Percentiles rank a stretch among this genome's conserved stretches.
phyloP scores from a whole-genome alignment of 2,329 filamentous ascomycete species.

The Venturia asperata region DNA sequence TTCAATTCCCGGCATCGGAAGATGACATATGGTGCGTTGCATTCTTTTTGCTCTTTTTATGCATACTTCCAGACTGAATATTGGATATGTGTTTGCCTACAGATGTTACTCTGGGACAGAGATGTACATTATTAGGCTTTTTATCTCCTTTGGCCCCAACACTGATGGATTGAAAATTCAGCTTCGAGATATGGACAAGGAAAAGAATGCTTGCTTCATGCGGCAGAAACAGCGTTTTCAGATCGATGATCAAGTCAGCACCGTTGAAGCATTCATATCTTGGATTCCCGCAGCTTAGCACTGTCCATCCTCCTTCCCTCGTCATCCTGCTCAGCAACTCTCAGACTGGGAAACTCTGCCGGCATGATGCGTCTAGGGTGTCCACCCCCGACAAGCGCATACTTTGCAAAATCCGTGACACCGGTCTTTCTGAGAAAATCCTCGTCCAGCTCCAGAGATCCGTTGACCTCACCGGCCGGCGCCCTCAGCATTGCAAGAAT shows the following conservation, averaged over 20 bases:
- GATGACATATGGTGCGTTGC: background rate
- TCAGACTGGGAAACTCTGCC: constrained; percentile 57
- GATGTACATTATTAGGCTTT: too few relatives aligned
- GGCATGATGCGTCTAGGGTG: constrained; percentile 74
- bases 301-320: constrained; percentile 69
- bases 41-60: constrained; percentile 3
- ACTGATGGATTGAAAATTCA: too few relatives aligned
- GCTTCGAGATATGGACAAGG: background rate
- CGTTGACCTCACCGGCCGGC: constrained; percentile 58
- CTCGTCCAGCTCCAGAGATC: constrained; percentile 66
- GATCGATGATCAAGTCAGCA: background rate
- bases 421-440: constrained; percentile 66
- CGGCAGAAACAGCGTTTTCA: background rate
- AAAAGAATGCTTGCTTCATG: background rate
- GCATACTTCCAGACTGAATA: too few relatives aligned
- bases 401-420: constrained; percentile 64
- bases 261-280: constrained; percentile 21
- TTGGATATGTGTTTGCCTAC: too few relatives aligned
- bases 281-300: constrained; percentile 28
- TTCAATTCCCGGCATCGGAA: constrained; percentile 20
- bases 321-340: constrained; percentile 71
- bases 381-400: constrained; percentile 59
- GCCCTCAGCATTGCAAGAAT: constrained; percentile 63
- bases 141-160: too few relatives aligned
- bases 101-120: too few relatives aligned